Base-by-base conservation (phyloP, 371 early-diverging fungal species). In the Saksenaea oblongispora region DNA sequence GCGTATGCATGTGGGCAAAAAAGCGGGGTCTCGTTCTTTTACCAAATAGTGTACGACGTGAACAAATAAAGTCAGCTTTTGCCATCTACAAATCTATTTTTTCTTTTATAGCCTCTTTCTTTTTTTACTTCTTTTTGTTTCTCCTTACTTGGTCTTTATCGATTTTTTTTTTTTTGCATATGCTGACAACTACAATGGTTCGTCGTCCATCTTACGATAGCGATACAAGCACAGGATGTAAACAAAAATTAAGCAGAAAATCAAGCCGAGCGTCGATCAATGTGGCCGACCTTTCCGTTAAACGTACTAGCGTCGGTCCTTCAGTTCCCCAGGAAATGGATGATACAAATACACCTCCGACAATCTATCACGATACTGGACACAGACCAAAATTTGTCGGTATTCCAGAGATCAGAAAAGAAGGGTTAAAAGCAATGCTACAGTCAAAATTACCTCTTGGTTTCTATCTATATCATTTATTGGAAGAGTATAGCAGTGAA, bases 401-500 rank as follows among this genome's bases (percentile, higher is more conserved):
- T 11, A 28, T 55, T 8, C 5, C 18, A 28, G 34, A 55, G n/a
- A 55, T 55, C 15, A 28, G 18, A 18, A 55, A 55, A 26, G 56
- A 55, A 3, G 56, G 56, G 15, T 28, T 55, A 28, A 26, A 8
- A 35, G 56, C 56, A 11, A 55, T 55, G 31, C 31, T 55, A 18
- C 56, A 35, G n/a, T 55, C 56, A 2, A 28, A 35, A 28, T 8
- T 55, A 34, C 56, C 56, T 3, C 56, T 55, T 8, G 56, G 56
- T 31, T 55, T 34, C 26, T 55, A 55, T 14, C 31, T 55, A 9
- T 55, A 55, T 9, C 56, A 55, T 14, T 18, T 55, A 13, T 35
- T 55, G 18, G 56, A 55, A 55, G 56, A 55, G 26, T 31, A 55
- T 14, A 26, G 56, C 14, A 55, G 56, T 31, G 56, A 55, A 55